phyloP scores from a whole-genome alignment of 2,329 filamentous ascomycete genomes.

The Uncinocarpus reesii region DNA sequence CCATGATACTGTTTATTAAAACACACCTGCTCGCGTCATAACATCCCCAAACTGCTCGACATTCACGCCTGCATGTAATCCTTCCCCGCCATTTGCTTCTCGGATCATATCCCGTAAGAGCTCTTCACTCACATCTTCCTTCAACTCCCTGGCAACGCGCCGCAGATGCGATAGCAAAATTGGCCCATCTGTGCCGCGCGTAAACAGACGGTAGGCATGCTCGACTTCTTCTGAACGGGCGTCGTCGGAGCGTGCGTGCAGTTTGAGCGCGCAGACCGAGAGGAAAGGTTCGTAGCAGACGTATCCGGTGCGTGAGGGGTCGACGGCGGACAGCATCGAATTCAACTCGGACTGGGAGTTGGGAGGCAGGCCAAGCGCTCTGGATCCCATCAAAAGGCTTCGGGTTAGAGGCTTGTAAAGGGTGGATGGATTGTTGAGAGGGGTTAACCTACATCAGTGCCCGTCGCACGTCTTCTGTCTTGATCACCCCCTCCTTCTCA shows the following conservation, averaged over 20 bases:
- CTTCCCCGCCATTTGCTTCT: slow-evolving; percentile 77
- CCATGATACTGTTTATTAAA: slow-evolving; percentile 39
- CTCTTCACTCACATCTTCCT: slow-evolving; percentile 74
- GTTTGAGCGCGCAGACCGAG: slow-evolving; percentile 75
- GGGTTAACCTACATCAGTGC: slow-evolving; percentile 54
- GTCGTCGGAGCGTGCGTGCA: slow-evolving; percentile 50
- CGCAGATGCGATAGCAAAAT: slow-evolving; percentile 73
- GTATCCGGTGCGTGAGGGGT: slow-evolving; percentile 69
- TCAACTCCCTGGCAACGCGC: slow-evolving; percentile 67
- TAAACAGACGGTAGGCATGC: slow-evolving; percentile 74
- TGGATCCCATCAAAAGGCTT: slow-evolving; percentile 8
- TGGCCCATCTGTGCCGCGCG: slow-evolving; percentile 46
- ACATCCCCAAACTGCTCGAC: slow-evolving; percentile 76
- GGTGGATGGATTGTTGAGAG: neutral
- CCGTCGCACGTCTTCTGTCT: slow-evolving; percentile 57
- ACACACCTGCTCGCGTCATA: slow-evolving; percentile 74
- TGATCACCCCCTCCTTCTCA: slow-evolving; percentile 62
- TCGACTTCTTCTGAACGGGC: slow-evolving; percentile 60
- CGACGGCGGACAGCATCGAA: slow-evolving; percentile 69
- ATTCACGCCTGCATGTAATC: slow-evolving; percentile 59
- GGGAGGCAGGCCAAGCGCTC: slow-evolving; percentile 70
- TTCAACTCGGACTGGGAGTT: slow-evolving; percentile 54
- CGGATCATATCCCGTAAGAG: slow-evolving; percentile 86
- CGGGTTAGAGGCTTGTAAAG: neutral
- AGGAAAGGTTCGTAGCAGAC: slow-evolving; percentile 74